These are phyloP conservation scores for Heterococcus sp. DNA, from an alignment of 108 stramenopile species.

Conservation along the genomic window DNA sequence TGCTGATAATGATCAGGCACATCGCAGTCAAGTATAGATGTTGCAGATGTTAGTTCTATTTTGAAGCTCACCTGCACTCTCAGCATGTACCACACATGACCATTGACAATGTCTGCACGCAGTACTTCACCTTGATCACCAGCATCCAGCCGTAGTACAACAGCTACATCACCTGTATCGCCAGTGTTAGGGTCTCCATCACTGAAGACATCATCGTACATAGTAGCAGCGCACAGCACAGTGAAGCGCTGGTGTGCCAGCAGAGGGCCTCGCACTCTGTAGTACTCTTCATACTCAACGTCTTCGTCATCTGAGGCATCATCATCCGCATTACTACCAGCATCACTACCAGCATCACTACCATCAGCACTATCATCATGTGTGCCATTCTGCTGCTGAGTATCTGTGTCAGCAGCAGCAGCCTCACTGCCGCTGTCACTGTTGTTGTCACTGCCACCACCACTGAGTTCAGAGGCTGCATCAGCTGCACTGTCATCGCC, in stretches of 20 bases:
- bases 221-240: background rate
- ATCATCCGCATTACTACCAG: background rate
- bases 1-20: too few relatives aligned
- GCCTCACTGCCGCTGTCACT: conserved; percentile 17
- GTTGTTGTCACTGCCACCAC: too few relatives aligned
- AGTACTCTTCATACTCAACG: too few relatives aligned
- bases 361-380: background rate
- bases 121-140: background rate
- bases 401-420: background rate
- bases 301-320: background rate
- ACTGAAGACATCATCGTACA: background rate
- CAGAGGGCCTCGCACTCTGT: background rate
- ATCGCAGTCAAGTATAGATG: too few relatives aligned
- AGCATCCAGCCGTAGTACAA: background rate
- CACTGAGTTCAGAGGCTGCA: background rate
- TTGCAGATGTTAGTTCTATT: too few relatives aligned
- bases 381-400: background rate
- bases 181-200: background rate
- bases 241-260: background rate
- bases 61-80: background rate
- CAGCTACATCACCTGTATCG: background rate
- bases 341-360: background rate
- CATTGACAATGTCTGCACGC: background rate
- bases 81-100: background rate
- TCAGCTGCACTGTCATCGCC: background rate